Evolutionary conservation across 176 grass and related monocot species (phyloP).

Genomic region (Eleusine coracana): DNA sequence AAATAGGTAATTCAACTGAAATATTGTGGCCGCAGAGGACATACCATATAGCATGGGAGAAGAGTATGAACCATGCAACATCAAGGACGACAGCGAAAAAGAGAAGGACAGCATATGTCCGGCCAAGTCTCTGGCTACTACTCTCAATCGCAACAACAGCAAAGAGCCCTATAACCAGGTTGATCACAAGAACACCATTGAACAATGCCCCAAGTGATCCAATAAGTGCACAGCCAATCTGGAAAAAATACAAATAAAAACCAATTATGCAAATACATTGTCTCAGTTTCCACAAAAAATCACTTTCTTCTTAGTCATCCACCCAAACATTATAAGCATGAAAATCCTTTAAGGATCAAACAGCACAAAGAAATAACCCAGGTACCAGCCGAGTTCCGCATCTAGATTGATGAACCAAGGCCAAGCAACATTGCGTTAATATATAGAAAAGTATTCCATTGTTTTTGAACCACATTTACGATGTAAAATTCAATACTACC

Average conservation of each 20-base stretch:
- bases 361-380: slow-evolving; percentile 12
- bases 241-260: background rate
- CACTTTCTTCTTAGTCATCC: background rate
- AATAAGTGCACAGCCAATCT: slow-evolving; percentile 91
- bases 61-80: slow-evolving; percentile 94
- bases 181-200: slow-evolving; percentile 93
- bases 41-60: slow-evolving; percentile 94
- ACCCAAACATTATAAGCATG: slow-evolving; percentile 27
- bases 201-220: slow-evolving; percentile 90
- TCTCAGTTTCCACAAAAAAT: background rate
- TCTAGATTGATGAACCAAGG: slow-evolving; percentile 16
- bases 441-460: background rate
- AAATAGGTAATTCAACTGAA: slow-evolving; percentile 23
- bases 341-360: slow-evolving; percentile 28
- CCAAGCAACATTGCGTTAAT: background rate
- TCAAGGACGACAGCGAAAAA: slow-evolving; percentile 83
- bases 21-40: slow-evolving; percentile 23
- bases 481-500: slow-evolving; percentile 18
- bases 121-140: slow-evolving; percentile 86
- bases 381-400: background rate
- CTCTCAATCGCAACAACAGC: slow-evolving; percentile 93
- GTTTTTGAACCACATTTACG: background rate
- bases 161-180: slow-evolving; percentile 94
- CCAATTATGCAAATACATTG: slow-evolving; percentile 11
- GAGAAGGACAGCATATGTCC: slow-evolving; percentile 88